These are phyloP conservation scores for Rhizophagus prolifer DNA, from an alignment of 192 early-diverging fungal species.

Conservation along the genomic window DNA sequence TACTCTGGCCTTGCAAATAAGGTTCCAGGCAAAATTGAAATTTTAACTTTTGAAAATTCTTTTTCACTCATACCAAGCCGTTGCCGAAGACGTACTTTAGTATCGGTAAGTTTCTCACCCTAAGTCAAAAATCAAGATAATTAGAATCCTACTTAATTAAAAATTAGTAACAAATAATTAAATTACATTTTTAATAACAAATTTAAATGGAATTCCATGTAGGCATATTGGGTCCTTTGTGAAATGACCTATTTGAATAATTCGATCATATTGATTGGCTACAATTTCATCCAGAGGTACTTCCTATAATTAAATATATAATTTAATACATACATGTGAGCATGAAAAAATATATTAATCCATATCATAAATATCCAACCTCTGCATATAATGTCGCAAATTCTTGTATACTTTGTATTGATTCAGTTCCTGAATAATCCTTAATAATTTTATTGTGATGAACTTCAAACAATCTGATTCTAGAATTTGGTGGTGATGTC, in stretches of 20 bases:
- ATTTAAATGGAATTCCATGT: constrained; percentile 85
- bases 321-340: too few relatives aligned
- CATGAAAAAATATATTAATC: too few relatives aligned
- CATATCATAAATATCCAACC: constrained; percentile 21
- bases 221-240: constrained; percentile 60
- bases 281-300: constrained; percentile 43
- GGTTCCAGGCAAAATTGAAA: constrained; percentile 42
- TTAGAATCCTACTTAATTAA: too few relatives aligned
- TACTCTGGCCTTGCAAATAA: constrained; percentile 10
- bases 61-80: constrained; percentile 79
- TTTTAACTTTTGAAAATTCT: constrained; percentile 74
- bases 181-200: constrained; percentile 56
- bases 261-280: too few relatives aligned
- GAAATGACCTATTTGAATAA: constrained; percentile 37
- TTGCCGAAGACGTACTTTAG: constrained; percentile 69
- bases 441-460: constrained; percentile 45
- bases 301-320: constrained; percentile 25
- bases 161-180: background rate
- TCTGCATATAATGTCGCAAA: constrained; percentile 60
- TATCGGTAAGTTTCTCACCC: constrained; percentile 69
- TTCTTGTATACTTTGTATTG: constrained; percentile 47
- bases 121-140: constrained; percentile 1
- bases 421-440: constrained; percentile 46
- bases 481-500: constrained; percentile 42
- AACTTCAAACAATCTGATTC: constrained; percentile 62